Base-by-base conservation (phyloP, 2,329 filamentous ascomycete genomes). In the Stachybotrys elegans region DNA sequence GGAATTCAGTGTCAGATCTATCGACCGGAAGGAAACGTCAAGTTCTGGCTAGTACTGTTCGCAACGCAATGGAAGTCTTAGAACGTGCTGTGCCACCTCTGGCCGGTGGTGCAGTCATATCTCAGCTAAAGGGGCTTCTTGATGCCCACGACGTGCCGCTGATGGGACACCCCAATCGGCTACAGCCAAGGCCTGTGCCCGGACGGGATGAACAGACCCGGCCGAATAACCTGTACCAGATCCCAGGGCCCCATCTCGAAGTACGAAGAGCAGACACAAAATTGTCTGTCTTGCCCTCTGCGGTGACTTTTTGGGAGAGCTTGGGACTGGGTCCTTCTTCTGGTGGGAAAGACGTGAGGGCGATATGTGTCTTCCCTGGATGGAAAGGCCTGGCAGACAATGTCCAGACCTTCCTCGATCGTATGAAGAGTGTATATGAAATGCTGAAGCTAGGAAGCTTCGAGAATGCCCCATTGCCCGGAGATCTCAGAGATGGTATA, bases 271-370 rank as follows among this genome's bases (percentile, higher is more conserved):
- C 81, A 17, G 84, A 89, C 31, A 74, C 75, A 2, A 78, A 77
- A 39, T 76, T 90, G 44, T 88, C 89, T 11, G 71, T 94, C 31
- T 70, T 92, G 19, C 86, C 88, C 2, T 79, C 87, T 1, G 84
- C 86, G 0, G 69, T 92, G 17, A 69, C 76, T 1, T 95, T 93
- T 57, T 94, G 88, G 89, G 88, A 93, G 57, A 82, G 83, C 38
- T 68, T 94, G 16, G 86, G 87, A 0, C 72, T 95, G 2, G 80
- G 80, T 2, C 88, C 88, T 4, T 79, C 79, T 8, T 79, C 79
- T 46, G 85, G 86, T 1, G 57, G 71, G 7, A 94, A 94, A 60
- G 79, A 92, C 48, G 68, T 93, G 22, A 73, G 76, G 27, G 77
- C 82, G 0, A 76, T 88, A 39, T 88, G 85, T 57, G 69, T 93